Base-by-base conservation (phyloP, 2,329 filamentous ascomycete species). In the Fusarium udum region DNA sequence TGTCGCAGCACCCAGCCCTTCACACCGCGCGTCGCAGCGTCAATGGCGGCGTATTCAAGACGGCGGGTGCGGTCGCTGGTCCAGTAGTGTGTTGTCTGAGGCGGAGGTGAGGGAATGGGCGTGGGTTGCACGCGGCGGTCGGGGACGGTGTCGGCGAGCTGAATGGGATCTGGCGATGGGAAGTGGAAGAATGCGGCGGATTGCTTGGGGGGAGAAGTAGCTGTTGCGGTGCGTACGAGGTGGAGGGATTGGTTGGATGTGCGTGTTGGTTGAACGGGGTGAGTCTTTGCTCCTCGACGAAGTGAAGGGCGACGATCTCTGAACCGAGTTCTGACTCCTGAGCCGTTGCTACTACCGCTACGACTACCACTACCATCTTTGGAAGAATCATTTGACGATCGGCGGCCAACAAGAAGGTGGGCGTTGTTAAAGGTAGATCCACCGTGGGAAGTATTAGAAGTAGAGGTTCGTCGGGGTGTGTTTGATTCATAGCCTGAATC, bases 41-140 rank as follows among this genome's bases (percentile, higher is more conserved):
- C 90, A 45, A 92, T 92, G 62, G 90, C 90, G 0, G 89, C 90
- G 74, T 92, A 92, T 81, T 92, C 90, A 7, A 91, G 84, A 16
- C 89, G 84, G 7, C 90, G 85, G 1, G 90, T 91, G 60, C 84
- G 85, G 77, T 91, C 88, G 75, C 88, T 91, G 3, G 89, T 92
- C 90, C 90, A 92, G 81, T 92, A 92, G 77, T 91, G 89, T 3
- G 88, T 89, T 6, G 90, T 91, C 73, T 87, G 85, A 8, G 88
- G 89, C 4, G 88, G 89, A 4, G 84, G 83, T 6, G 84, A 80
- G 39, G 83, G 82, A 6, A 80, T 64, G 3, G 77, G 72, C 45
- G 66, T 73, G 26, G 69, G 73, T 28, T 73, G 63, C 31, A 76
- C 68, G 39, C 64, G 63, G 37, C 58, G 69, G 53, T 75, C 67